Percentiles rank a stretch among this genome's conserved stretches.
These are phyloP conservation scores for Penicillium steckii DNA, from an alignment of 495 filamentous ascomycete species.

Conservation along the genomic window DNA sequence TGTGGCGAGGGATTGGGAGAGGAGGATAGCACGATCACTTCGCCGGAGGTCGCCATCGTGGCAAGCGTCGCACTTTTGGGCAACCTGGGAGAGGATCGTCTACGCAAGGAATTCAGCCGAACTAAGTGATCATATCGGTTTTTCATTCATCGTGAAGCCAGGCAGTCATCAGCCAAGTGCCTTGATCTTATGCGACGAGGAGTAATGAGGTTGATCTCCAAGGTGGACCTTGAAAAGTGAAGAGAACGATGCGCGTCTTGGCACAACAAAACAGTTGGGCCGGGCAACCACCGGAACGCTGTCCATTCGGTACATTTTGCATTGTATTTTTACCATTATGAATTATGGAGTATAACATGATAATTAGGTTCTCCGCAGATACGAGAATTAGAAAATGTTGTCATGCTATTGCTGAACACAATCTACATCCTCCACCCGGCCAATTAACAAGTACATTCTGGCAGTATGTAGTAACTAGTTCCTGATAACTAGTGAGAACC, in stretches of 20 bases:
- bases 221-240: constrained; percentile 1
- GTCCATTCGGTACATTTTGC: constrained; percentile 9
- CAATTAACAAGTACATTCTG: no score
- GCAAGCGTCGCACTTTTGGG: constrained; percentile 3
- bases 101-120: background rate
- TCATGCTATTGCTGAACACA: no score
- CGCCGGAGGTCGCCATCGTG: constrained; percentile 31
- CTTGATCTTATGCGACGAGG: background rate
- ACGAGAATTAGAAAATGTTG: no score
- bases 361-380: no score
- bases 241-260: constrained; percentile 30
- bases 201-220: background rate
- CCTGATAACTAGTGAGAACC: no score
- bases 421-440: no score
- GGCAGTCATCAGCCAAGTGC: background rate
- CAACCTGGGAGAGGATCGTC: background rate
- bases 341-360: no score
- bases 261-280: constrained; percentile 30
- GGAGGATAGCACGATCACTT: constrained; percentile 42
- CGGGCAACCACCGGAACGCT: constrained; percentile 32
- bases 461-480: no score
- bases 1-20: constrained; percentile 31
- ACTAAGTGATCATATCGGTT: background rate
- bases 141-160: background rate
- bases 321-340: no score